Evolutionary conservation across 352 stramenopile genomes (phyloP).

Genomic region (Globisporangium megalacanthum): DNA sequence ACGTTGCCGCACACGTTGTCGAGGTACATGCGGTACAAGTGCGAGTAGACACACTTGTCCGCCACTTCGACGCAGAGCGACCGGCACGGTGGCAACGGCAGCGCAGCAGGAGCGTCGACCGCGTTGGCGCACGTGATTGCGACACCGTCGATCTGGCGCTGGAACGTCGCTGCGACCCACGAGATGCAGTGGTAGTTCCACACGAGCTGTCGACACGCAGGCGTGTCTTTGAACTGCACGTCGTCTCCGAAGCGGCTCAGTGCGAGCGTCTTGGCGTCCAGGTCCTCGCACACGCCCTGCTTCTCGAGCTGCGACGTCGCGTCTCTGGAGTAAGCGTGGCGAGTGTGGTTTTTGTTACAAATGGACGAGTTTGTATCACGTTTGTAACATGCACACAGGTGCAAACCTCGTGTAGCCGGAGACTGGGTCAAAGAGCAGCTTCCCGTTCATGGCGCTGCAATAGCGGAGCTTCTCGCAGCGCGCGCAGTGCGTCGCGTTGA

Average conservation of each 20-base stretch:
- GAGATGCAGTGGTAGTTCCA: slow-evolving; percentile 78
- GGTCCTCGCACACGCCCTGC: slow-evolving; percentile 67
- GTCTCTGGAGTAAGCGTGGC: slow-evolving; percentile 21
- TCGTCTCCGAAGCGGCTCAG: slow-evolving; percentile 49
- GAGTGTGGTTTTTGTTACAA: background rate
- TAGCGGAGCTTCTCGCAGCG: slow-evolving; percentile 48
- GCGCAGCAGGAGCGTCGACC: slow-evolving; percentile 7
- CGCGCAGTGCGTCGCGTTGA: slow-evolving; percentile 35
- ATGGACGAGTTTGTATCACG: background rate
- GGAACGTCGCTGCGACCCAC: slow-evolving; percentile 47
- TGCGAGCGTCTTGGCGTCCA: slow-evolving; percentile 53
- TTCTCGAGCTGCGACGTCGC: slow-evolving; percentile 53
- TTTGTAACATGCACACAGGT: no score
- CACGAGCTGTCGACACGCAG: slow-evolving; percentile 45
- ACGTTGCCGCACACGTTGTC: slow-evolving; percentile 67
- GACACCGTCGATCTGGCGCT: slow-evolving; percentile 29
- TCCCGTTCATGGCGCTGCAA: slow-evolving; percentile 63
- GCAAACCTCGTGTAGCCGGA: slow-evolving; percentile 52
- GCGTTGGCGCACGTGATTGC: slow-evolving; percentile 24
- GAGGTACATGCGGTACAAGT: slow-evolving; percentile 60
- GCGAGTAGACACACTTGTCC: slow-evolving; percentile 71
- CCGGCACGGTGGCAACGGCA: slow-evolving; percentile 52
- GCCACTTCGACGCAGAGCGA: slow-evolving; percentile 73
- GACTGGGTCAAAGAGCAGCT: slow-evolving; percentile 62
- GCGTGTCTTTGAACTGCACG: slow-evolving; percentile 69